Conservation (phyloP, 148 eudicot species). For the Rhododendron kiyosumense region DNA sequence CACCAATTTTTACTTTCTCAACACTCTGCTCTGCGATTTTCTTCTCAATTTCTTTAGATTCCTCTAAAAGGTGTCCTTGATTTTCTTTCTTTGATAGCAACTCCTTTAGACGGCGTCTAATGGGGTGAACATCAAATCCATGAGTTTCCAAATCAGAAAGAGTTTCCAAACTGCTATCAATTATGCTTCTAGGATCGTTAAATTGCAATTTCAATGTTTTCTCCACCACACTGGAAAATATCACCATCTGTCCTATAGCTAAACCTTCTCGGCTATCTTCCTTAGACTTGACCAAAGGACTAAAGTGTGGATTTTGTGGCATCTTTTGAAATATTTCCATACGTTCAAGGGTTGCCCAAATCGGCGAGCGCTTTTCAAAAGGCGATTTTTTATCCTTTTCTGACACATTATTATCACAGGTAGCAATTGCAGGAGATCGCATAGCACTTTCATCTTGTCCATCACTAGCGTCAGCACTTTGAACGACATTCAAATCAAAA, state of each 20-base stretch:
- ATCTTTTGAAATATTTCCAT: constrained; percentile 6
- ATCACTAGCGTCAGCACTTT: neutral
- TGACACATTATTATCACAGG: neutral
- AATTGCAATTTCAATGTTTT: constrained; percentile 4
- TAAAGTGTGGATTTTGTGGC: constrained; percentile 10
- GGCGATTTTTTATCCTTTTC: neutral
- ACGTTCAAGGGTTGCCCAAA: constrained; percentile 3
- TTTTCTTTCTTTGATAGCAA: constrained; percentile 10
- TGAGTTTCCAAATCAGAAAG: constrained; percentile 10
- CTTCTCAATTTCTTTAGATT: constrained; percentile 1
- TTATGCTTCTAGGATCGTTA: neutral
- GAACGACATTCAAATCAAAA: neutral
- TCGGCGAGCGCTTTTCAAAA: neutral
- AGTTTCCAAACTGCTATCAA: constrained; percentile 2
- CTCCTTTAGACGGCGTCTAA: constrained; percentile 3
- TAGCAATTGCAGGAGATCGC: neutral
- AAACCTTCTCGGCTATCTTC: constrained; percentile 8
- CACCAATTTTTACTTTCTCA: constrained; percentile 3
- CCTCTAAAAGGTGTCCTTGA: neutral
- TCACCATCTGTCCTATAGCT: constrained; percentile 11
- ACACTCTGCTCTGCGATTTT: neutral
- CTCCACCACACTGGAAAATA: constrained; percentile 7
- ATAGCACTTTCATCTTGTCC: constrained; percentile 5
- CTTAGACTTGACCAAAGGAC: neutral
- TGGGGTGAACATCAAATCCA: neutral